These are phyloP conservation scores for Pittosporum tobira DNA, from an alignment of 129 eudicot species.

Conservation along the genomic window DNA sequence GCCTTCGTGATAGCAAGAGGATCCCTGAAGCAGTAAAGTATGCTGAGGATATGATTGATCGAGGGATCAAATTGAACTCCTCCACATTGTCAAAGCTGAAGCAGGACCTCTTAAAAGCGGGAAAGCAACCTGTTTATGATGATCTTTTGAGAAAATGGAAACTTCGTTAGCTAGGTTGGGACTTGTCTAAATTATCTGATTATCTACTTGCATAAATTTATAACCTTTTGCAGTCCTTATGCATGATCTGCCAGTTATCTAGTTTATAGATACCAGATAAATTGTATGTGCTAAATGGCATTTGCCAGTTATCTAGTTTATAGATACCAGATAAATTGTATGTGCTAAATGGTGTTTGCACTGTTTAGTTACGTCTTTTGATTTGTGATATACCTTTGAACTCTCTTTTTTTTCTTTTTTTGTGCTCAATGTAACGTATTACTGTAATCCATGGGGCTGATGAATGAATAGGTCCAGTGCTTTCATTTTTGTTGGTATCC, in stretches of 20 bases:
- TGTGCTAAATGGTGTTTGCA: too few species aligned
- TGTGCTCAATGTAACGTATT: not conserved
- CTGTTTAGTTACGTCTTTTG: not conserved
- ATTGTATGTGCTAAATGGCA: not conserved
- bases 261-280: not conserved
- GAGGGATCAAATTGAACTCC: conserved; percentile 55
- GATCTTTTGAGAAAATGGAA: conserved; percentile 70
- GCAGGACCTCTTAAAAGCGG: conserved; percentile 50
- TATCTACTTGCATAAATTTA: not conserved
- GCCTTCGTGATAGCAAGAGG: conserved; percentile 51
- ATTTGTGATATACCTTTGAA: not conserved
- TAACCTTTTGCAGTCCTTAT: not conserved
- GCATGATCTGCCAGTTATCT: too few species aligned
- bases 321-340: not conserved
- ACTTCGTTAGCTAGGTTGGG: conserved; percentile 21
- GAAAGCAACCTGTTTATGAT: conserved; percentile 49
- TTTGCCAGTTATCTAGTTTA: not conserved
- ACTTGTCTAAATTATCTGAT: not conserved
- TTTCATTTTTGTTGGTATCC: not conserved
- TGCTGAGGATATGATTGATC: conserved; percentile 73
- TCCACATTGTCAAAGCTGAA: conserved; percentile 50
- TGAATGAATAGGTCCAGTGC: not conserved
- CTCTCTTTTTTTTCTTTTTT: not conserved
- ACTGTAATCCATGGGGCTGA: not conserved
- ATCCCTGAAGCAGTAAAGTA: conserved; percentile 86